Percentiles rank a stretch among this genome's conserved stretches.
Evolutionary conservation across 805 yeast genomes (phyloP).

Genomic region (Candida krabiensis): DNA sequence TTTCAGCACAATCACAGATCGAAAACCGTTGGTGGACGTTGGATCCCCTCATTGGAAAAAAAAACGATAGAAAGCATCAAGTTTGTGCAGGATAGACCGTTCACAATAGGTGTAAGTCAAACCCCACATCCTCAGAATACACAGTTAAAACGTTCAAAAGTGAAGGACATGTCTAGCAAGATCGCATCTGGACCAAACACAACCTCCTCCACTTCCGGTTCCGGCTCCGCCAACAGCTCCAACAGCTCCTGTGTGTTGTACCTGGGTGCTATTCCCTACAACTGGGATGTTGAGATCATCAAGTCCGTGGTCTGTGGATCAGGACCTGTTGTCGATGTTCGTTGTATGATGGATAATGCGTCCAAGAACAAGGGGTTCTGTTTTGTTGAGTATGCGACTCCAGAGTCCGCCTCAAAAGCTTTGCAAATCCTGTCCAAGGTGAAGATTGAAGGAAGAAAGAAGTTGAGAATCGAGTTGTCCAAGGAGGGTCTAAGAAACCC

Average conservation of each 20-base stretch:
- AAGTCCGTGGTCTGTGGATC: slow-evolving; percentile 70
- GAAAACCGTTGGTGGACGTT: no score
- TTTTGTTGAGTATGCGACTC: slow-evolving; percentile 56
- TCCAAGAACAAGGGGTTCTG: slow-evolving; percentile 68
- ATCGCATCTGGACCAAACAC: slow-evolving; percentile 2
- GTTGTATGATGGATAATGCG: slow-evolving; percentile 58
- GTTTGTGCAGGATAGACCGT: no score
- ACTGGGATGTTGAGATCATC: slow-evolving; percentile 66
- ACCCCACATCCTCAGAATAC: no score
- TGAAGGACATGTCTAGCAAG: slow-evolving; percentile 1
- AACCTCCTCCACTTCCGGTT: slow-evolving; percentile 1
- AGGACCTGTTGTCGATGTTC: slow-evolving; percentile 68
- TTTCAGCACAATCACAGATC: no score
- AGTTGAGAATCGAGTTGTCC: slow-evolving; percentile 56
- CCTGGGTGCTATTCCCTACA: slow-evolving; percentile 64
- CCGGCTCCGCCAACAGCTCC: slow-evolving; percentile 13
- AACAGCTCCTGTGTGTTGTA: slow-evolving; percentile 49
- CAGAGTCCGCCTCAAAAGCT: slow-evolving; percentile 55
- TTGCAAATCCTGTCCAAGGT: slow-evolving; percentile 43
- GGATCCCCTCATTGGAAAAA: no score
- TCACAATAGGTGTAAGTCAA: no score
- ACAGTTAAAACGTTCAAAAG: no score
- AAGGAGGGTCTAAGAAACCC: slow-evolving; percentile 55
- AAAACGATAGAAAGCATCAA: no score
- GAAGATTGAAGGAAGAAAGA: slow-evolving; percentile 45